Base-by-base conservation (phyloP, 2,329 filamentous ascomycete genomes). In the Ambrosiella beaveri region DNA sequence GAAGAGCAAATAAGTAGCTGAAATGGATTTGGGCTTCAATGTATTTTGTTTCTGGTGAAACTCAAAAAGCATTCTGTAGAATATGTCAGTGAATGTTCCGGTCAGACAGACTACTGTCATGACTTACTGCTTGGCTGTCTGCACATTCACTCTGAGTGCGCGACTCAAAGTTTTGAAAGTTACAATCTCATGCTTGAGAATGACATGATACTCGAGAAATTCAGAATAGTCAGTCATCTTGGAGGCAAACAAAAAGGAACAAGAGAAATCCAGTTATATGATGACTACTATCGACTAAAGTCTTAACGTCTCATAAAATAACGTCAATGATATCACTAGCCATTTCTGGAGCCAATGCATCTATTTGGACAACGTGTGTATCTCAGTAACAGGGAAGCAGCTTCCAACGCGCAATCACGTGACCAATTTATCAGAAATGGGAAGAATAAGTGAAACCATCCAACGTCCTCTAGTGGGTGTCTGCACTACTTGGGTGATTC, bases 1-100 rank as follows among this genome's bases (percentile, higher is more conserved):
- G 55, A 83, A 85, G 51, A 98, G 68, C 54, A 96, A 74, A 70
- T 96, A 98, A n/a, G 89, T 96, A 50, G 91, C 93, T 71, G 94
- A 81, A n/a, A 96, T 75, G 35, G 81, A 84, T 19, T 81, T 78
- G 0, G 85, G 76, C 61, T 82, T 85, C 68, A 85, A 87, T 57
- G 74, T 75, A 69, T 89, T 95, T 67, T 95, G 86, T 59, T 76
- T 79, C 62, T 77, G 75, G 68, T 96, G 81, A 64, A 95, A 97
- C 38, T 95, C 86, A 70, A 81, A 94, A 13, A 90, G 80, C 79
- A 93, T 94, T 68, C 85, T 95, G 56, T 56, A 9, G 60, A 56
- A n/a, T 27, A 50, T n/a, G 12, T 49, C 17, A 27, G 41, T 1
- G 39, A 36, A 5, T 15, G 36, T n/a, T 36, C 38, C 9, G 7